phyloP scores from a whole-genome alignment of 2,329 filamentous ascomycete species.

The Stagonosporopsis tanaceti region DNA sequence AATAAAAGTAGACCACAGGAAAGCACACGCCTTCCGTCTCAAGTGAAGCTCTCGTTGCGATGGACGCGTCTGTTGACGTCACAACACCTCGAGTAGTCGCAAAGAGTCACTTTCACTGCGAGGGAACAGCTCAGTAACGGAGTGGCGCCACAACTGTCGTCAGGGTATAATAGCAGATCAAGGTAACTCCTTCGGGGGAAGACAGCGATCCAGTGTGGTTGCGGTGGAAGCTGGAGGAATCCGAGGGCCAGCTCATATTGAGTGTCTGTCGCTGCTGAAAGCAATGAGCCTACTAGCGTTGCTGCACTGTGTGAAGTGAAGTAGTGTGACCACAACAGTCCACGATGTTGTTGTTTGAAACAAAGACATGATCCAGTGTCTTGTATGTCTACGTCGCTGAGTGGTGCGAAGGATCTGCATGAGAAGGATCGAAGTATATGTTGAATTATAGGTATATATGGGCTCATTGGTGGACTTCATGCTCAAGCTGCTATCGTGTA shows the following conservation, averaged over 20 bases:
- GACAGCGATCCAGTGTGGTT: neutral
- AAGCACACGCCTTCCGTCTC: neutral
- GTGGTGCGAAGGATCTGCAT: neutral
- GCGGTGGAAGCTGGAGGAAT: neutral
- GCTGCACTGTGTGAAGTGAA: neutral
- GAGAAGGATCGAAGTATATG: neutral
- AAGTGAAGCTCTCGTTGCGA: neutral
- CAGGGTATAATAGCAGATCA: too few relatives aligned
- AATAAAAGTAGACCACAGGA: neutral
- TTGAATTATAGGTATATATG: neutral
- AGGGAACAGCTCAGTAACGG: neutral
- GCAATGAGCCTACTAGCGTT: neutral
- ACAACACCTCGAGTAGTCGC: too few relatives aligned
- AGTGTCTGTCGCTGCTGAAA: neutral
- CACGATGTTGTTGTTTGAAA: neutral
- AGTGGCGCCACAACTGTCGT: too few relatives aligned
- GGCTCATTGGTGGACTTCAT: neutral
- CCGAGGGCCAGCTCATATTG: neutral
- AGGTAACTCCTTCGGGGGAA: neutral
- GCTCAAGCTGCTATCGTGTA: neutral
- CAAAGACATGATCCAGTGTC: neutral
- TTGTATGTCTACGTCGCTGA: neutral
- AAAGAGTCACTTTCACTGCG: neutral
- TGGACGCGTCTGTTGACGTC: too few relatives aligned
- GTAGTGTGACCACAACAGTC: neutral